Evolutionary conservation across 768 basidiomycete species (phyloP).

Genomic region (Lactarius deliciosus): DNA sequence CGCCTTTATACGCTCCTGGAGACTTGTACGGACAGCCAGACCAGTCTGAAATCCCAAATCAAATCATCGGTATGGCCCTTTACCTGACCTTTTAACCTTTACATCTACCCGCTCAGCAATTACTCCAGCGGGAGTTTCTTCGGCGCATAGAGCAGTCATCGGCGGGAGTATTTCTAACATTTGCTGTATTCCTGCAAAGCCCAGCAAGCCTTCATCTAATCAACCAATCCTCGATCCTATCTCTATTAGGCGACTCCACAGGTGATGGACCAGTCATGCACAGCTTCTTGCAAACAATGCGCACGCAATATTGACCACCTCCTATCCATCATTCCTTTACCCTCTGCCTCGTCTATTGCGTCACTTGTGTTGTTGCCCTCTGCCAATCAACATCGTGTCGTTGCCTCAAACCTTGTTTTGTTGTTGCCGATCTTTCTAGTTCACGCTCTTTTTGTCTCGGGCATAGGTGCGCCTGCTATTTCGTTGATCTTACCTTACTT

Average conservation of each 20-base stretch:
- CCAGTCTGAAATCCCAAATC: conserved; percentile 74
- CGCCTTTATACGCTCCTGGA: conserved; percentile 83
- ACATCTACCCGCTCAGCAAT: background rate
- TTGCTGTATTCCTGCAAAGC: conserved; percentile 67
- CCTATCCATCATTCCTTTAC: no score
- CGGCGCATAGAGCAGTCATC: conserved; percentile 73
- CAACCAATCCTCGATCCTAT: conserved; percentile 84
- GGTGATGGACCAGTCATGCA: conserved; percentile 40
- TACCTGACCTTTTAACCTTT: background rate
- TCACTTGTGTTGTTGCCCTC: no score
- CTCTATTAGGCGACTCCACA: conserved; percentile 50
- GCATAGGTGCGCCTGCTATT: no score
- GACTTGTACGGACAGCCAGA: conserved; percentile 79
- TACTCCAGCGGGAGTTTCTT: conserved; percentile 68
- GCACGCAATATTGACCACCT: conserved; percentile 44
- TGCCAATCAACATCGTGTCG: no score
- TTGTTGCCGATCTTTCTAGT: no score
- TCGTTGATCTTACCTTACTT: no score
- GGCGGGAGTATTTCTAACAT: conserved; percentile 59
- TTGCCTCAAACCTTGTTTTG: no score
- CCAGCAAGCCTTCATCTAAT: conserved; percentile 63
- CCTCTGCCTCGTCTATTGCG: no score
- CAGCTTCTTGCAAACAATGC: conserved; percentile 48
- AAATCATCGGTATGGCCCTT: conserved; percentile 64
- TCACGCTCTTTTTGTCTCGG: no score